A percentile compares a stretch with the other conserved stretches of the same genome.
These are phyloP conservation scores for Citrus hindsii DNA, from an alignment of 345 rosid genomes.

Conservation along the genomic window DNA sequence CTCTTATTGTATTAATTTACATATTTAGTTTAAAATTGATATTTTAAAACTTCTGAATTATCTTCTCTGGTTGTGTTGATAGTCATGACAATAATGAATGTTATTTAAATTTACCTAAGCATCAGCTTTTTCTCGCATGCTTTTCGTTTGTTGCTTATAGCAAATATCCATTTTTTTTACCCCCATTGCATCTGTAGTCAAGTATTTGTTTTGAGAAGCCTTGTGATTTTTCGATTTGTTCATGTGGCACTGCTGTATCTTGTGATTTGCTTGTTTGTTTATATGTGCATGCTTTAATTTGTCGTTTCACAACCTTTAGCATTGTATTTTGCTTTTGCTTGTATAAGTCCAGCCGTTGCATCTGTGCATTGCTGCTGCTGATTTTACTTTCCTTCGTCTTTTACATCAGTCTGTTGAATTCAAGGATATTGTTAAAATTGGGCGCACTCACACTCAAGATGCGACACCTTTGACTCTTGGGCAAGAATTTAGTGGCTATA, in stretches of 20 bases:
- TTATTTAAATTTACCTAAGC: not conserved
- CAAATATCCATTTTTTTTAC: not conserved
- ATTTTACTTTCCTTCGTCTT: not conserved
- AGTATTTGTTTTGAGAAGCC: conserved; percentile 2
- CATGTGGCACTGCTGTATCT: not conserved
- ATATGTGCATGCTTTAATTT: not conserved
- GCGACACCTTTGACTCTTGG: conserved; percentile 98
- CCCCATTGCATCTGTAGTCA: not conserved
- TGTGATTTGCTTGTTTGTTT: not conserved
- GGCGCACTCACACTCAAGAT: conserved; percentile 97
- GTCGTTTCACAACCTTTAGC: not conserved
- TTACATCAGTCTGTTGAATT: conserved; percentile 64
- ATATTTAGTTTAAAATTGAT: not conserved
- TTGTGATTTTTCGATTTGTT: not conserved
- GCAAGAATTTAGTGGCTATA: conserved; percentile 97
- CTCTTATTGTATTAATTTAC: not conserved
- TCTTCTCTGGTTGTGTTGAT: not conserved
- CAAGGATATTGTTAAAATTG: conserved; percentile 88
- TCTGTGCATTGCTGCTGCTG: not conserved
- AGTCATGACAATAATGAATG: not conserved
- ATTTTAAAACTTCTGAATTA: not conserved
- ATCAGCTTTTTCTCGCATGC: not conserved
- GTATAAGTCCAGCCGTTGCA: not conserved
- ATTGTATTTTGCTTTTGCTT: conserved; percentile 4
- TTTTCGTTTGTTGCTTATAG: not conserved